Conservation (phyloP, 2,329 filamentous ascomycete genomes). For the Aschersonia sp. region DNA sequence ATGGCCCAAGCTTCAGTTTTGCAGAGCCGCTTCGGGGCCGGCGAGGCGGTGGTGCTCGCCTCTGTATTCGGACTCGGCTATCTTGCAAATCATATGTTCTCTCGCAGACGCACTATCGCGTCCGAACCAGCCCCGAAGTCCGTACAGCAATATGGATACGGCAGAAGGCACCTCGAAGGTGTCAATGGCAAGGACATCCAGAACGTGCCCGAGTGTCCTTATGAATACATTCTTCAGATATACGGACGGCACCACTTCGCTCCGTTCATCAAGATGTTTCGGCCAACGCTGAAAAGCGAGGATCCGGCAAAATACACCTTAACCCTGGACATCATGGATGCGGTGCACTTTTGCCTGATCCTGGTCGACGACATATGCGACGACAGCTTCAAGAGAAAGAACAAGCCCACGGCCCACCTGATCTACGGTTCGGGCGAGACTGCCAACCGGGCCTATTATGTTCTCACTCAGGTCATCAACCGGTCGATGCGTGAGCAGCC, state of each 20-base stretch:
- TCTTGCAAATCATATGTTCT: not conserved
- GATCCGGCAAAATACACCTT: conserved; percentile 4
- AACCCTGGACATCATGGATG: conserved; percentile 7
- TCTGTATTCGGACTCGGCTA: conserved; percentile 2
- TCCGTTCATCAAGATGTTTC: conserved; percentile 4
- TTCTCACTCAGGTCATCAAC: conserved; percentile 7
- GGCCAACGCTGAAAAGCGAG: conserved; percentile 1
- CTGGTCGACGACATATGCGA: conserved; percentile 7
- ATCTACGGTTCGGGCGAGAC: conserved; percentile 7
- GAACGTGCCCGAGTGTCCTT: conserved; percentile 3
- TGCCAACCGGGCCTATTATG: conserved; percentile 6
- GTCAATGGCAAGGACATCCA: not conserved
- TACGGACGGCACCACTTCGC: conserved; percentile 6
- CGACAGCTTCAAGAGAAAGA: conserved; percentile 6
- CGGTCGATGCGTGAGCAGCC: conserved; percentile 4
- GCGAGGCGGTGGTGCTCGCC: not conserved
- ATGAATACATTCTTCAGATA: conserved; percentile 5
- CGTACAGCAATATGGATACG: not conserved
- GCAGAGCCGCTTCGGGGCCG: not conserved
- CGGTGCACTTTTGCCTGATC: conserved; percentile 7
- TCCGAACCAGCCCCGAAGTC: not conserved
- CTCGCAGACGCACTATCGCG: not conserved
- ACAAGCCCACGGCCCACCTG: conserved; percentile 6
- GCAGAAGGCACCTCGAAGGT: not conserved
- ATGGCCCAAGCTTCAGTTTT: not conserved